A percentile compares a stretch with the other conserved stretches of the same genome.
These are phyloP conservation scores for Sonneratia alba DNA, from an alignment of 345 rosid species.

Conservation along the genomic window DNA sequence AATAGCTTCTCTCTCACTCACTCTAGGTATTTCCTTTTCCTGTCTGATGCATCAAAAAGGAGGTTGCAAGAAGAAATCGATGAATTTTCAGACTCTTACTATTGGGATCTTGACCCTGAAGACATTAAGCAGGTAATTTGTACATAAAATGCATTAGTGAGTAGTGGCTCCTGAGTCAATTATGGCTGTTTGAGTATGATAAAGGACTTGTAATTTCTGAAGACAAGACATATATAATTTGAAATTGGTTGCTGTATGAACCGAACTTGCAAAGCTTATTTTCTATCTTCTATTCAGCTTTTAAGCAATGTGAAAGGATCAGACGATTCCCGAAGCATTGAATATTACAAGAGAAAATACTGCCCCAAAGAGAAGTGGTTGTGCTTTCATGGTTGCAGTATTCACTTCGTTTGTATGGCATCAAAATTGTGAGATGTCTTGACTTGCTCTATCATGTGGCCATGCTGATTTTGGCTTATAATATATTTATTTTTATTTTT, in stretches of 20 bases:
- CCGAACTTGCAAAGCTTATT: neutral
- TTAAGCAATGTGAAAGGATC: conserved; percentile 48
- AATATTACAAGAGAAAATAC: conserved; percentile 52
- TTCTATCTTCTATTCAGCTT: conserved; percentile 38
- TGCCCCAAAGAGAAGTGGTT: conserved; percentile 76
- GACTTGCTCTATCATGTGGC: neutral
- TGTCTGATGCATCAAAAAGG: conserved; percentile 59
- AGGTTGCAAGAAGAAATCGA: conserved; percentile 81
- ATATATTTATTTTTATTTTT: neutral
- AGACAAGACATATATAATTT: neutral
- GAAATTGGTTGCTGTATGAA: neutral
- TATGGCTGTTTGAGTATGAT: neutral
- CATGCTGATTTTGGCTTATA: neutral
- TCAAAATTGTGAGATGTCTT: conserved; percentile 40
- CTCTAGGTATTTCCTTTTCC: conserved; percentile 73
- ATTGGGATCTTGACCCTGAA: conserved; percentile 63
- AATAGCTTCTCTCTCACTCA: conserved; percentile 8
- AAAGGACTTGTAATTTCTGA: neutral
- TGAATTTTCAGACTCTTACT: conserved; percentile 77
- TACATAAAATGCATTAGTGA: neutral
- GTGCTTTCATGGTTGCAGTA: conserved; percentile 50
- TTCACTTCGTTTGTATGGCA: conserved; percentile 37
- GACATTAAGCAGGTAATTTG: conserved; percentile 67
- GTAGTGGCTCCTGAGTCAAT: neutral
- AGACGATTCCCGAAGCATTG: conserved; percentile 35